Percentiles rank a stretch among this genome's conserved stretches.
These are phyloP conservation scores for Maudiozyma humilis DNA, from an alignment of 1,139 yeast species.

Conservation along the genomic window DNA sequence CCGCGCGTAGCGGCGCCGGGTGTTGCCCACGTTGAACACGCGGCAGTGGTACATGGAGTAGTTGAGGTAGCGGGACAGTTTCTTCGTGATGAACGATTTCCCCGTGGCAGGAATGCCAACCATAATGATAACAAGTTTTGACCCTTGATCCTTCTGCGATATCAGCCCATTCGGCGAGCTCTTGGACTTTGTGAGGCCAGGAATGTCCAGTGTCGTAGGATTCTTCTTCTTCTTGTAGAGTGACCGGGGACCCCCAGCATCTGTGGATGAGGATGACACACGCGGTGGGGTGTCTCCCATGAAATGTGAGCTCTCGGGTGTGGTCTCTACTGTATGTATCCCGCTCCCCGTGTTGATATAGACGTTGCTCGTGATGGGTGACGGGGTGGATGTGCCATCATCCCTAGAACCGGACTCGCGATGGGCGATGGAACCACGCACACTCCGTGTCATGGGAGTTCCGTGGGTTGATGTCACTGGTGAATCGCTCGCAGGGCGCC, in stretches of 20 bases:
- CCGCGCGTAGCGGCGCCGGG: slow-evolving; percentile 64
- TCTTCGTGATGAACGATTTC: slow-evolving; percentile 84
- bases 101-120: slow-evolving; percentile 93
- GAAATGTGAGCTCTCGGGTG: background rate
- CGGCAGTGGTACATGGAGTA: slow-evolving; percentile 88
- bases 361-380: slow-evolving; percentile 1
- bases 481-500: slow-evolving; percentile 10
- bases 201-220: slow-evolving; percentile 81
- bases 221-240: slow-evolving; percentile 26
- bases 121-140: slow-evolving; percentile 86
- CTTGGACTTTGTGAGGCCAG: slow-evolving; percentile 82
- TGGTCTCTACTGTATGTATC: background rate
- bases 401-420: no score
- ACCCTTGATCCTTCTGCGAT: slow-evolving; percentile 60
- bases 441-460: slow-evolving; percentile 1
- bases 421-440: no score
- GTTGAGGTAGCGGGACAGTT: slow-evolving; percentile 75
- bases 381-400: background rate
- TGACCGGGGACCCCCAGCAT: background rate
- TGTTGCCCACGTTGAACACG: slow-evolving; percentile 90
- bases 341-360: slow-evolving; percentile 2
- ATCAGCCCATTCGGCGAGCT: slow-evolving; percentile 77
- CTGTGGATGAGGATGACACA: background rate
- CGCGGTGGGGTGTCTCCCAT: background rate
- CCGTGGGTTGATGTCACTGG: slow-evolving; percentile 1